A percentile compares a stretch with the other conserved stretches of the same genome.
These are phyloP conservation scores for Alternaria gansuensis DNA, from an alignment of 2,329 filamentous ascomycete genomes.

Conservation along the genomic window DNA sequence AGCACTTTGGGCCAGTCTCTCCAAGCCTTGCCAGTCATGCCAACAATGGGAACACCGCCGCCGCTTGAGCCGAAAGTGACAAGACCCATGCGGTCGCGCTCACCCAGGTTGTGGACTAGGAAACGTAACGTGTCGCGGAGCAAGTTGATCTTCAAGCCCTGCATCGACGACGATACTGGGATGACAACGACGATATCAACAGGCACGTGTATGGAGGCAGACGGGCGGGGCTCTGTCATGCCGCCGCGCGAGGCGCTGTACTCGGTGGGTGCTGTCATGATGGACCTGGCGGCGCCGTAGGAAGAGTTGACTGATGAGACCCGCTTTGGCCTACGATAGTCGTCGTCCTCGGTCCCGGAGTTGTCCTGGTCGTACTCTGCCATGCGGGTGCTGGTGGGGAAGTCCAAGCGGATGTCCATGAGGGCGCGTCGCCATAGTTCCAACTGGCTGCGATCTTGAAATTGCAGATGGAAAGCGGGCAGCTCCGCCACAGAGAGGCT, in stretches of 20 bases:
- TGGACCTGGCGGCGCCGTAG: slow-evolving; percentile 82
- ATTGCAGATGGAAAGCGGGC: slow-evolving; percentile 91
- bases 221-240: slow-evolving; percentile 55
- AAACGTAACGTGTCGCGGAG: slow-evolving; percentile 92
- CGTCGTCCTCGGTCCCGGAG: slow-evolving; percentile 88
- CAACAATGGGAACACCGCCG: slow-evolving; percentile 93
- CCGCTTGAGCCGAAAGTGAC: slow-evolving; percentile 96
- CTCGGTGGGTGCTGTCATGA: slow-evolving; percentile 88
- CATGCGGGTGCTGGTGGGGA: slow-evolving; percentile 65
- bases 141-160: slow-evolving; percentile 97
- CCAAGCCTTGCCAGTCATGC: slow-evolving; percentile 97
- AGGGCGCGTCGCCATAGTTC: slow-evolving; percentile 91
- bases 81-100: slow-evolving; percentile 93
- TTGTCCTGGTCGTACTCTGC: slow-evolving; percentile 80
- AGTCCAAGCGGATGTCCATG: slow-evolving; percentile 79
- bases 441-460: slow-evolving; percentile 82
- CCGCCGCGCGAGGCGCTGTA: slow-evolving; percentile 74
- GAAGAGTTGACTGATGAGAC: slow-evolving; percentile 86
- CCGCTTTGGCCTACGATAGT: slow-evolving; percentile 73
- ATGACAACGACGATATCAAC: slow-evolving; percentile 96
- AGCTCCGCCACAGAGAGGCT: slow-evolving; percentile 91
- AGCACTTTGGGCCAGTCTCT: slow-evolving; percentile 87
- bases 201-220: slow-evolving; percentile 79
- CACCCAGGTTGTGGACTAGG: slow-evolving; percentile 86
- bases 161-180: slow-evolving; percentile 97